Evolutionary conservation across 208 protist species (phyloP), one percentile per base, ranked within the genome.

Genomic region (Trypanosoma conorhini): DNA sequence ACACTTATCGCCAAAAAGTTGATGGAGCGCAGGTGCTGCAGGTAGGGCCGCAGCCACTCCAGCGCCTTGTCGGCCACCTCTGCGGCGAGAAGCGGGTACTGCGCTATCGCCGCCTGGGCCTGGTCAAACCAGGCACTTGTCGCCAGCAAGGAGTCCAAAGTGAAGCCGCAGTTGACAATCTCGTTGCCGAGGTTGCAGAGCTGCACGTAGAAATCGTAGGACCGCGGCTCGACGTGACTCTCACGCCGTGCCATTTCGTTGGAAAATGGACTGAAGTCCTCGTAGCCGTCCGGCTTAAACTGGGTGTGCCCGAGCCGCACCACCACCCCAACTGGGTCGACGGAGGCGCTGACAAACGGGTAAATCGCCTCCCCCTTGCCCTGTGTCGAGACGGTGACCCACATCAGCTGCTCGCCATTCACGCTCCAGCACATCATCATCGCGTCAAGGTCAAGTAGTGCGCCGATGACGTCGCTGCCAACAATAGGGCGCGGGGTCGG

Each of bases 391-490:
- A 95, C 75, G 17, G 87, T 76, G 50, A 96, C 80, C 82, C 86
- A 89, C 73, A 82, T 86, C 50, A 94, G 67, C 65, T 86, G 75
- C 66, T 91, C 79, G 21, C 92, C 92, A 73, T 96, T 96, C 54
- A 96, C 81, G 56, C 82, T 86, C 92, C 92, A 96, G 61, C 79
- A 87, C 84, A 92, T 83, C 86, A 91, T 93, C 80, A 87, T 88
- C 30, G 81, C 76, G 56, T 87, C 81, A 19, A 96, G 79, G 76
- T 96, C 83, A 44, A 96, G 73, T 73, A 93, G 78, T 8, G 89
- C 80, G 31, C 92, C 92, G 28, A 96, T 82, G 21, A 94, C 81
- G 75, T 96, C 92, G 17, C 92, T 89, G 9, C 74, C 75, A 38
- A 72, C 68, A 55, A 87, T 84, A 30, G 60, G 62, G 7, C 73